Conservation (phyloP, 805 yeast genomes). For the Yamadazyma sp. region DNA sequence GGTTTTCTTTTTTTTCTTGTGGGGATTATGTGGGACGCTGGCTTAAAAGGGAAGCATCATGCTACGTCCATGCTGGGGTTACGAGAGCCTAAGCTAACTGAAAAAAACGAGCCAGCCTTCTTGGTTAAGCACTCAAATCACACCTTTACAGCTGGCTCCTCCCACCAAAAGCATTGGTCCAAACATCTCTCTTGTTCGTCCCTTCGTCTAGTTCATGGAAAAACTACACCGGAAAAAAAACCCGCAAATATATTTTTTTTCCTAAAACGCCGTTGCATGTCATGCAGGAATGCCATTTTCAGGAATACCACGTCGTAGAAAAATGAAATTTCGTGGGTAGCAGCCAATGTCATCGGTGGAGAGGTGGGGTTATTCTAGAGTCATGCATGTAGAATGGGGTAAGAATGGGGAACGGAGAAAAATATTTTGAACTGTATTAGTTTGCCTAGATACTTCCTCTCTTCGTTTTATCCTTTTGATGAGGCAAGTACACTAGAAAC, state of each 20-base stretch:
- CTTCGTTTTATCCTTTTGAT: too few species aligned
- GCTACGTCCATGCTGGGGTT: too few species aligned
- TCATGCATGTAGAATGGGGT: constrained; percentile 3
- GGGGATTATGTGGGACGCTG: constrained; percentile 5
- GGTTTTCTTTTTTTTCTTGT: constrained; percentile 8
- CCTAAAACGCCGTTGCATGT: constrained; percentile 5
- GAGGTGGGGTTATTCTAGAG: constrained; percentile 4
- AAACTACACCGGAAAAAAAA: constrained; percentile 2
- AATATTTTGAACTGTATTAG: too few species aligned
- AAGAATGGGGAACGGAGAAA: not conserved
- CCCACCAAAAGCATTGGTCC: not conserved
- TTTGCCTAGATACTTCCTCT: too few species aligned
- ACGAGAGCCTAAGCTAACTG: too few species aligned
- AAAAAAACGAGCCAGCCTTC: too few species aligned
- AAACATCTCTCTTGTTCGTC: not conserved
- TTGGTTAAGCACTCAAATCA: too few species aligned
- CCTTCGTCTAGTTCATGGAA: not conserved
- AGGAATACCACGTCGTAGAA: constrained; percentile 1
- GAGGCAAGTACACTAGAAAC: too few species aligned
- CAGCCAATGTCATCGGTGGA: constrained; percentile 1
- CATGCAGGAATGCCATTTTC: constrained; percentile 2
- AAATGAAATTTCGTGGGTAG: not conserved
- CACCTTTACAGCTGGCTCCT: too few species aligned
- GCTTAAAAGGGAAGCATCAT: constrained; percentile 2
- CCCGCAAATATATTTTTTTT: not conserved